Conservation (phyloP, 768 basidiomycete genomes). For the Pilatotrama ljubarskyi region DNA sequence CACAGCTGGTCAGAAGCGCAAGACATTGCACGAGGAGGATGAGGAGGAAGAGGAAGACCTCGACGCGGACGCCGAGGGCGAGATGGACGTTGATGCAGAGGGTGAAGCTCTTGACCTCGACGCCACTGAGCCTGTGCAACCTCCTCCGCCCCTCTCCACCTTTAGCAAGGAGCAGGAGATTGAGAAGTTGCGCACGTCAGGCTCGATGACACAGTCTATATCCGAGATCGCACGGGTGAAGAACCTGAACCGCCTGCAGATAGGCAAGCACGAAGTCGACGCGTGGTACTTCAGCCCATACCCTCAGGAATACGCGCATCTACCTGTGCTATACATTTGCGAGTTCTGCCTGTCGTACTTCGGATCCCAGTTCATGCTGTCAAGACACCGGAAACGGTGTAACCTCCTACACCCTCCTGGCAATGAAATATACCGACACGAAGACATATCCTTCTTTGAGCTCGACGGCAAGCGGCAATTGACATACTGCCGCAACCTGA, state of each 20-base stretch:
- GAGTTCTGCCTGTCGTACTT: slow-evolving; percentile 97
- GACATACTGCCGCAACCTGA: slow-evolving; percentile 96
- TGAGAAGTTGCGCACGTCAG: slow-evolving; percentile 95
- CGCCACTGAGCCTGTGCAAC: slow-evolving; percentile 49
- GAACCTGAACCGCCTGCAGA: slow-evolving; percentile 95
- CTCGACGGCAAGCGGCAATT: slow-evolving; percentile 96
- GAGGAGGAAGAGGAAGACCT: slow-evolving; percentile 45
- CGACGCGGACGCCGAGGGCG: slow-evolving; percentile 63
- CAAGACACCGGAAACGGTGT: slow-evolving; percentile 89
- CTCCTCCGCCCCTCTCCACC: slow-evolving; percentile 52
- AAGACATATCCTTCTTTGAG: slow-evolving; percentile 97
- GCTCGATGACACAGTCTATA: slow-evolving; percentile 98
- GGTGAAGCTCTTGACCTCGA: slow-evolving; percentile 65
- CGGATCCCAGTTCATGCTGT: slow-evolving; percentile 87
- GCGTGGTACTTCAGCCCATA: slow-evolving; percentile 99
- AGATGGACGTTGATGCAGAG: slow-evolving; percentile 43
- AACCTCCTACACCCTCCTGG: slow-evolving; percentile 93
- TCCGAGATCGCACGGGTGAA: slow-evolving; percentile 98
- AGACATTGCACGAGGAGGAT: slow-evolving; percentile 61
- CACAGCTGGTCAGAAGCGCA: slow-evolving; percentile 63
- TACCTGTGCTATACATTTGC: slow-evolving; percentile 95
- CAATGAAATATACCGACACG: slow-evolving; percentile 98
- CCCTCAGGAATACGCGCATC: slow-evolving; percentile 96
- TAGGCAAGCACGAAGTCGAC: slow-evolving; percentile 95
- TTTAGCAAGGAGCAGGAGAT: slow-evolving; percentile 99